These are phyloP conservation scores for Borovskyia barvae DNA, from an alignment of 208 protist species.

Conservation along the genomic window DNA sequence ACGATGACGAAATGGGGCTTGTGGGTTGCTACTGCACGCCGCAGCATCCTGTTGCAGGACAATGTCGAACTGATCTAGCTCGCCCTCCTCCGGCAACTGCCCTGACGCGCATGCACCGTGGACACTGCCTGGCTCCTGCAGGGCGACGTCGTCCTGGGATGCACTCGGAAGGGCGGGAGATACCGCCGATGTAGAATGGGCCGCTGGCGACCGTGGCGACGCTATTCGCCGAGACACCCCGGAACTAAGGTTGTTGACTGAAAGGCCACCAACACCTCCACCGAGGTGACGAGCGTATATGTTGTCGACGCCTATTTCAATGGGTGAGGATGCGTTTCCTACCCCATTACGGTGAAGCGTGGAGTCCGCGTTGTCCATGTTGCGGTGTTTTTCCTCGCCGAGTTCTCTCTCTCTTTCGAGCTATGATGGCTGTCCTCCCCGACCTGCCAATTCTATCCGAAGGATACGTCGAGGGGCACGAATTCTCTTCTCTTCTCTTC, in stretches of 20 bases:
- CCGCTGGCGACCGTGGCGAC: constrained; percentile 5
- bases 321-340: constrained; percentile 22
- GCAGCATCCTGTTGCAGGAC: constrained; percentile 51
- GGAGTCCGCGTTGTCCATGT: constrained; percentile 21
- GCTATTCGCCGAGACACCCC: constrained; percentile 10
- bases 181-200: neutral
- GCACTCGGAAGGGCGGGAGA: too few species aligned
- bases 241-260: constrained; percentile 5
- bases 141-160: neutral
- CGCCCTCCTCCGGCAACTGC: constrained; percentile 20
- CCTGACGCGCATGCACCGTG: neutral
- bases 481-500: too few species aligned
- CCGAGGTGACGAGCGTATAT: constrained; percentile 7
- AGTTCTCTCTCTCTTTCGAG: too few species aligned
- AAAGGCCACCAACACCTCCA: constrained; percentile 1
- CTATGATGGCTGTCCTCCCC: too few species aligned
- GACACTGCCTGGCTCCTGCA: constrained; percentile 1
- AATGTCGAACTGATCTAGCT: constrained; percentile 72
- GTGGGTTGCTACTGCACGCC: constrained; percentile 15
- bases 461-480: too few species aligned
- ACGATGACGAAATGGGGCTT: constrained; percentile 5
- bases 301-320: constrained; percentile 18
- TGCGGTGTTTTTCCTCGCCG: too few species aligned
- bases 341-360: constrained; percentile 16
- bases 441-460: too few species aligned